These are phyloP conservation scores for Cutaneotrichosporon sp. DNA, from an alignment of 1,284 basidiomycete species.

Conservation along the genomic window DNA sequence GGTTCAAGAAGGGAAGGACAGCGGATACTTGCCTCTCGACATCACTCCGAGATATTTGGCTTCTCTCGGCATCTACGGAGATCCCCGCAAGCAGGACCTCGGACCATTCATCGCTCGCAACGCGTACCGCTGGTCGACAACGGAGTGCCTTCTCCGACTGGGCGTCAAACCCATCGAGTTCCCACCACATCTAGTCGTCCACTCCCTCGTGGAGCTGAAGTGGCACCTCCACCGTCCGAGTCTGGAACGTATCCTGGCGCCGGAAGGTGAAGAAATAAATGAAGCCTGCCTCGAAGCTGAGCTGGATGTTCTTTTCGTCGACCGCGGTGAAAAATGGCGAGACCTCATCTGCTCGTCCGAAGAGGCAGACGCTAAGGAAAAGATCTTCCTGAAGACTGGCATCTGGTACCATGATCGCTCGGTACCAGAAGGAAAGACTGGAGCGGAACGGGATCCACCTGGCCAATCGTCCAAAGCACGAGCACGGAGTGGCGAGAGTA, in stretches of 20 bases:
- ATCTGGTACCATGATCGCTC: slow-evolving; percentile 1
- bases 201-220: slow-evolving; percentile 21
- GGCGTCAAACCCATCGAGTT: slow-evolving; percentile 31
- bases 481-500: no score
- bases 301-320: slow-evolving; percentile 15
- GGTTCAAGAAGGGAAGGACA: slow-evolving; percentile 15
- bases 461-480: background rate
- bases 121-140: slow-evolving; percentile 23
- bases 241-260: slow-evolving; percentile 1
- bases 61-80: slow-evolving; percentile 23
- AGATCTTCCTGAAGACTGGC: background rate
- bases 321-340: slow-evolving; percentile 5
- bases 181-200: slow-evolving; percentile 25
- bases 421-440: slow-evolving; percentile 4
- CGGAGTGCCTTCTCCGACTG: slow-evolving; percentile 27
- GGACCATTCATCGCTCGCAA: slow-evolving; percentile 21
- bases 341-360: slow-evolving; percentile 3
- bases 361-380: slow-evolving; percentile 4
- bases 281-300: slow-evolving; percentile 16
- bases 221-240: slow-evolving; percentile 7
- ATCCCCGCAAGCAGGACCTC: slow-evolving; percentile 21
- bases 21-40: slow-evolving; percentile 17
- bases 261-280: background rate
- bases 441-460: no score
- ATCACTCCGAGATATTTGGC: slow-evolving; percentile 24